These are phyloP conservation scores for Mortierella sp. DNA, from an alignment of 371 early-diverging fungal genomes.

Conservation along the genomic window DNA sequence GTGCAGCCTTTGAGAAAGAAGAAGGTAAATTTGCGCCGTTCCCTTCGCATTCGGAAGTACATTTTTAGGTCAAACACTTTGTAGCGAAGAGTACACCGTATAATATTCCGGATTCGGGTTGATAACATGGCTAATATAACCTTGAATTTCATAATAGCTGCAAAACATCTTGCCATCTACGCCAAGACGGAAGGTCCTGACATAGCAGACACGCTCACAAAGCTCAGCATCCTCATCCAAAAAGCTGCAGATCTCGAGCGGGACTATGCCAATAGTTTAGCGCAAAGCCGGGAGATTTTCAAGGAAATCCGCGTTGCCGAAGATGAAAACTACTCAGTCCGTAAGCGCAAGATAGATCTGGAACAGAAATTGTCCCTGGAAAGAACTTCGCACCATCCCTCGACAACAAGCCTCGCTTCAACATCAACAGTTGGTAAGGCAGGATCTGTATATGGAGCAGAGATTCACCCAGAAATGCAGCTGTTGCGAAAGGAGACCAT, in stretches of 20 bases:
- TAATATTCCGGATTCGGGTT: neutral
- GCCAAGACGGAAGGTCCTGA: constrained; percentile 53
- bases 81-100: too few species aligned
- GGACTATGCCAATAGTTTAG: constrained; percentile 33
- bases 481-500: constrained; percentile 49
- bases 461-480: constrained; percentile 44
- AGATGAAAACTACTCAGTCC: constrained; percentile 44
- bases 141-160: constrained; percentile 29
- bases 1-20: constrained; percentile 49
- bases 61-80: neutral
- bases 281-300: constrained; percentile 41
- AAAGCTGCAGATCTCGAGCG: constrained; percentile 47
- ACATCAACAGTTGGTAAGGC: constrained; percentile 2
- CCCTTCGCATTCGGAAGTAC: neutral
- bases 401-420: constrained; percentile 6
- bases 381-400: neutral
- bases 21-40: constrained; percentile 32
- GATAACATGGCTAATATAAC: neutral
- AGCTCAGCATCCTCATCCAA: constrained; percentile 42
- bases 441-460: constrained; percentile 18
- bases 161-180: constrained; percentile 48
- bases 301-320: constrained; percentile 52
- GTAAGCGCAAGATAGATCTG: constrained; percentile 48
- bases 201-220: constrained; percentile 41
- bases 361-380: constrained; percentile 30